Conservation (phyloP, 306 rosid genomes). For the Lithocarpus polystachyus region DNA sequence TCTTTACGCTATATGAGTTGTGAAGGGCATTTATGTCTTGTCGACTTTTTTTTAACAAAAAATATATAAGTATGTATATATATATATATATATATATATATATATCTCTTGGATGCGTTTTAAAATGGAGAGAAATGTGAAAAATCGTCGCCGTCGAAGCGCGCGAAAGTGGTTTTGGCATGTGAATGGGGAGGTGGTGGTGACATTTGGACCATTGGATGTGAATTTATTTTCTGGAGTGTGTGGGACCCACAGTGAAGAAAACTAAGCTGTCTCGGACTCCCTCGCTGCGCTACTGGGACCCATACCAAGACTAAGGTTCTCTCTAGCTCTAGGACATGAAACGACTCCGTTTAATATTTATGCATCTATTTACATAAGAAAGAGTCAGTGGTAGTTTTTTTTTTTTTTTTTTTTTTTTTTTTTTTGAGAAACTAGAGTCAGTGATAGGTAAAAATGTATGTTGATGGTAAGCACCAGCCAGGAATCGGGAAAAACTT, state of each 20-base stretch:
- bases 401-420: too few species aligned
- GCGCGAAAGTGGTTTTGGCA: conserved; percentile 12
- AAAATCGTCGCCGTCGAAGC: conserved; percentile 71
- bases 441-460: too few species aligned
- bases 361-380: too few species aligned
- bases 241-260: neutral
- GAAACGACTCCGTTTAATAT: neutral
- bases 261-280: neutral
- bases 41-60: neutral
- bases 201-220: conserved; percentile 15
- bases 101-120: neutral
- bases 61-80: too few species aligned
- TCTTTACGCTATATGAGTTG: neutral
- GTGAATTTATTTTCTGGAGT: neutral
- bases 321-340: neutral
- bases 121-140: conserved; percentile 24
- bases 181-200: neutral
- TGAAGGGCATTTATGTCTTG: neutral
- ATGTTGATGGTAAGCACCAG: too few species aligned
- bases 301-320: neutral
- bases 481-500: too few species aligned
- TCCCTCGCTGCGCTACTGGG: neutral
- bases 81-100: too few species aligned
- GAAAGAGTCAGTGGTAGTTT: too few species aligned
- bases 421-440: too few species aligned